Evolutionary conservation across 208 protist species (phyloP).

Genomic region (Leishmania braziliensis): DNA sequence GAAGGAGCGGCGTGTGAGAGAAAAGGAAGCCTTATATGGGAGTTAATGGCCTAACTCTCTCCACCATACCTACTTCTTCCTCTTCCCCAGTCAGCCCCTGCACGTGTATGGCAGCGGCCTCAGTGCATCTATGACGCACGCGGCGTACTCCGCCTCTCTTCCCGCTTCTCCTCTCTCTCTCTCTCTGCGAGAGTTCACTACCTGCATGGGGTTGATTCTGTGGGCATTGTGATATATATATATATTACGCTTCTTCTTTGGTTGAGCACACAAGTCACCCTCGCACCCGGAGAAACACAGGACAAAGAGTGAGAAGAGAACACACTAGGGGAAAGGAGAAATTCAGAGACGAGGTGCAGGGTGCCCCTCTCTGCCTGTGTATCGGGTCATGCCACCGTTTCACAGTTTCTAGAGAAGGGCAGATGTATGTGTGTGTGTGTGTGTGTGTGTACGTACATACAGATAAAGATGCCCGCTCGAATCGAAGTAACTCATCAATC

Average conservation of each 20-base stretch:
- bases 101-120: too few relatives aligned
- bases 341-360: not conserved
- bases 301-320: not conserved
- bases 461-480: not conserved
- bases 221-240: too few relatives aligned
- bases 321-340: not conserved
- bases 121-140: too few relatives aligned
- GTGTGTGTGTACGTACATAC: constrained; percentile 4
- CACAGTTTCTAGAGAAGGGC: not conserved
- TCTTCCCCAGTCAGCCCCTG: too few relatives aligned
- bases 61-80: too few relatives aligned
- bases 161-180: not conserved
- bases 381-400: not conserved
- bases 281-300: not conserved
- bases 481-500: not conserved
- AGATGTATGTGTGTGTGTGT: constrained; percentile 1
- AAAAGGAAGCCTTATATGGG: not conserved
- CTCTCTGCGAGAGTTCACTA: not conserved
- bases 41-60: too few relatives aligned
- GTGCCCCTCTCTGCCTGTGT: not conserved
- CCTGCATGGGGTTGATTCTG: too few relatives aligned
- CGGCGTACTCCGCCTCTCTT: too few relatives aligned
- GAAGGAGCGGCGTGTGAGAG: not conserved
- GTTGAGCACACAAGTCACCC: not conserved
- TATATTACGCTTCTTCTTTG: not conserved